Evolutionary conservation across 108 stramenopile genomes (phyloP), one percentile per base, ranked within the genome.

Genomic region (Bacterosira constricta): DNA sequence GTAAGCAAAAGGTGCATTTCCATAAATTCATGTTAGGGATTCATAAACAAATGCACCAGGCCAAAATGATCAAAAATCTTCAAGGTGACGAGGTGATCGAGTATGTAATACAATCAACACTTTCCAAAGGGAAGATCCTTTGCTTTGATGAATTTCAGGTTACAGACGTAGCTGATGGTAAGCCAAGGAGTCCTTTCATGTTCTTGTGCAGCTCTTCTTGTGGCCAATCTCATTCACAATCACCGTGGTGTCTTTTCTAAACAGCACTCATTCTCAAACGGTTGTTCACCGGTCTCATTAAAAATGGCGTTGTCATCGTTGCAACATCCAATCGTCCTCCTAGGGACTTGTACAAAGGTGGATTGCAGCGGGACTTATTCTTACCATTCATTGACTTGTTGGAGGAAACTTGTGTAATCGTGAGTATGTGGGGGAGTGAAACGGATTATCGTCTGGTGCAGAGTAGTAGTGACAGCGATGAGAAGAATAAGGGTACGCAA

Each of bases 21-120:
- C 94, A 98, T 81, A 89, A 96, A 79, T 99, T 99, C 86, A 99
- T 99, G 99, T 69, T 98, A 35, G 39, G 70, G 4, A 86, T 98
- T 1, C 95, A 97, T 75, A 66, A 85, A 45, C 71, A 85, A 41
- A 88, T 95, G 82, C 94, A 96, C 65, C 46, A 53, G 31, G 77
- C 87, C 61, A 83, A 84, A 70, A 80, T 53, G 36, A 52, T 68
- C 10, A 56, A 71, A 61, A 73, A 60, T 44, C 66, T 57, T 25
- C 26, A 27, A 26, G 80, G 64, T 10, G 81, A 71, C 15, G 73
- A 85, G 37, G 62, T 80, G 0, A 64, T 97, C 23, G 61, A 80
- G 20, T 61, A 77, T n/a, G 87, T 92, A 11, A 71, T 93, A 0
- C 70, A 83, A 47, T 41, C 72, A 45, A 82, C 87, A 2, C 18